Conservation (phyloP, 2,329 filamentous ascomycete genomes). For the Pestalotiopsis sp. region DNA sequence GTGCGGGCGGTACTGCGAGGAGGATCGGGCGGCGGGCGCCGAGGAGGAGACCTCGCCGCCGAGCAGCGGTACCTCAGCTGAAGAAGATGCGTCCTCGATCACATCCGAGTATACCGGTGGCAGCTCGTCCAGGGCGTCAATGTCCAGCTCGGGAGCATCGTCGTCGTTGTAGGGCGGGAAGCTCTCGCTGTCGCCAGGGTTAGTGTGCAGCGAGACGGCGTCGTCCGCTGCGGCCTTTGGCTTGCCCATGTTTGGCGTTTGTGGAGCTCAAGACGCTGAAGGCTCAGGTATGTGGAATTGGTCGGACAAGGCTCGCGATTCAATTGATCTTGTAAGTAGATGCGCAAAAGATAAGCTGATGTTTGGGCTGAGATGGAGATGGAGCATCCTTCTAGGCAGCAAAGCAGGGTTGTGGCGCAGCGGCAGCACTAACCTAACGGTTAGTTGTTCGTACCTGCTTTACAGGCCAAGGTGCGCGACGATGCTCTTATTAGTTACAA, state of each 20-base stretch:
- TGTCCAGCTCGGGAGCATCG: conserved; percentile 29
- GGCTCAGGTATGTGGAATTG: neutral
- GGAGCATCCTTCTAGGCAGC: too few relatives aligned
- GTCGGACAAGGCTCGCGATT: neutral
- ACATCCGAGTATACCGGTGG: conserved; percentile 32
- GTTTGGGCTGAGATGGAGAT: too few relatives aligned
- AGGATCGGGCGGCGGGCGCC: neutral
- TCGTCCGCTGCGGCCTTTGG: conserved; percentile 21
- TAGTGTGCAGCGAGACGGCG: conserved; percentile 30
- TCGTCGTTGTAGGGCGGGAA: conserved; percentile 21
- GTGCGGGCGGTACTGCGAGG: conserved; percentile 17
- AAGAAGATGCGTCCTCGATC: conserved; percentile 8
- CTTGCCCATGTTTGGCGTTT: conserved; percentile 27
- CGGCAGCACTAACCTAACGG: too few relatives aligned
- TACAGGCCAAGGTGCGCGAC: too few relatives aligned
- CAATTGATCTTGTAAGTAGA: neutral
- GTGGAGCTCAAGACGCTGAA: neutral
- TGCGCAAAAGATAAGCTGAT: too few relatives aligned
- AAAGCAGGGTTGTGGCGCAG: too few relatives aligned
- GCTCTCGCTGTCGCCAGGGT: conserved; percentile 24
- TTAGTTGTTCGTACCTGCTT: too few relatives aligned
- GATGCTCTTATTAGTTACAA: too few relatives aligned
- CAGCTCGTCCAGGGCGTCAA: conserved; percentile 28
- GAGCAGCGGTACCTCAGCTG: conserved; percentile 10
- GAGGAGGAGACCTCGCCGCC: neutral